These are phyloP conservation scores for Fusarium paranaense DNA, from an alignment of 2,329 filamentous ascomycete genomes.

Conservation along the genomic window DNA sequence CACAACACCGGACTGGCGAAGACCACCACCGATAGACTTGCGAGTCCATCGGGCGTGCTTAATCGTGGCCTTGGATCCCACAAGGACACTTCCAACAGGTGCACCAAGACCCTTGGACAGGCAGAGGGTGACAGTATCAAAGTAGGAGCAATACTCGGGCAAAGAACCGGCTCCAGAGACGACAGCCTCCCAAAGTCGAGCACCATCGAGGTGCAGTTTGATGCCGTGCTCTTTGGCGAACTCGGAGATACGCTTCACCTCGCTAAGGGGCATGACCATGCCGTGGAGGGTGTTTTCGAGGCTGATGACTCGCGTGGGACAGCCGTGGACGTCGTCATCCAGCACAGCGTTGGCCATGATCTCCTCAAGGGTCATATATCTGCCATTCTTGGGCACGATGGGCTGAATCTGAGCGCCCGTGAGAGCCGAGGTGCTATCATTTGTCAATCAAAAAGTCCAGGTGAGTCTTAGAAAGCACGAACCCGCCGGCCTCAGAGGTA, in stretches of 20 bases:
- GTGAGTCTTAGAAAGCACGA: slow-evolving; percentile 29
- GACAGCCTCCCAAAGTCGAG: slow-evolving; percentile 84
- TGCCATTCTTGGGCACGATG: slow-evolving; percentile 76
- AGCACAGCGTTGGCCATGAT: slow-evolving; percentile 74
- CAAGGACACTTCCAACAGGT: slow-evolving; percentile 81
- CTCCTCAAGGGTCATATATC: slow-evolving; percentile 82
- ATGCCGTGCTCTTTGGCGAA: slow-evolving; percentile 76
- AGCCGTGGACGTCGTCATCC: slow-evolving; percentile 78
- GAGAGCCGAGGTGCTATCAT: slow-evolving; percentile 72
- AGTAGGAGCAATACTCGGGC: slow-evolving; percentile 73
- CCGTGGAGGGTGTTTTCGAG: slow-evolving; percentile 90
- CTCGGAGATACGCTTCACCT: slow-evolving; percentile 74
- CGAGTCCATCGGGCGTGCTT: slow-evolving; percentile 59
- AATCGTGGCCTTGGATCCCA: slow-evolving; percentile 59
- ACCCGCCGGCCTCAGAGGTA: slow-evolving; percentile 73
- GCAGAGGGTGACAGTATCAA: slow-evolving; percentile 82
- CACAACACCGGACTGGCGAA: slow-evolving; percentile 78
- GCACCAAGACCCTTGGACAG: slow-evolving; percentile 88
- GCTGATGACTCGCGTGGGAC: slow-evolving; percentile 83
- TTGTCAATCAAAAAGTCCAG: background rate
- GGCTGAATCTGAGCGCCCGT: slow-evolving; percentile 77
- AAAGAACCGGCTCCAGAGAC: slow-evolving; percentile 75
- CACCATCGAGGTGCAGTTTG: slow-evolving; percentile 82
- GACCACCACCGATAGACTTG: slow-evolving; percentile 81
- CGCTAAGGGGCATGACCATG: slow-evolving; percentile 79